phyloP scores from a whole-genome alignment of 2,329 filamentous ascomycete species.

The Colletotrichum australisinense region DNA sequence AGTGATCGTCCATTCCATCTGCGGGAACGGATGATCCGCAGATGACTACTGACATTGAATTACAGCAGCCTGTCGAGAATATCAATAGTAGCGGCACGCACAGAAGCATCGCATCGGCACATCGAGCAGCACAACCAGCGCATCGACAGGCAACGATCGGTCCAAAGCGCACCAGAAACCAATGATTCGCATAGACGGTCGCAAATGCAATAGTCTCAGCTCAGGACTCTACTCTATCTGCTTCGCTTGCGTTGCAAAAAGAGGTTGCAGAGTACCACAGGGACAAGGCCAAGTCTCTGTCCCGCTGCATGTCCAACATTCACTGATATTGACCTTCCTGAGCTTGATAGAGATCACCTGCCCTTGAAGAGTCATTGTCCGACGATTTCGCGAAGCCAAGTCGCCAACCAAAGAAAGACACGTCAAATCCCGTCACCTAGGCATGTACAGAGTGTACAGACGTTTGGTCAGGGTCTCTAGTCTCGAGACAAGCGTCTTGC shows the following conservation, averaged over 20 bases:
- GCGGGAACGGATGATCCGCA: constrained; percentile 2
- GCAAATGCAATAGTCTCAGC: background rate
- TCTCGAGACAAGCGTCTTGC: constrained; percentile 1
- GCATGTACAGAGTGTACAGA: background rate
- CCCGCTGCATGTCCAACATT: background rate
- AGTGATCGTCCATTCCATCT: background rate
- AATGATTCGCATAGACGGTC: background rate
- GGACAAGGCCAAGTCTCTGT: background rate
- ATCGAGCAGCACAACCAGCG: background rate
- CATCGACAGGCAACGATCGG: background rate
- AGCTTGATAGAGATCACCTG: background rate
- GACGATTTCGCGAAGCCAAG: background rate
- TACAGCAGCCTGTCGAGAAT: background rate
- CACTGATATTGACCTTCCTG: background rate
- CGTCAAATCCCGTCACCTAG: background rate
- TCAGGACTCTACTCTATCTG: background rate
- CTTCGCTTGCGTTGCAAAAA: background rate
- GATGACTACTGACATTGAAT: background rate
- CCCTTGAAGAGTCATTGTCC: background rate
- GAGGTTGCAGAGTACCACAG: background rate
- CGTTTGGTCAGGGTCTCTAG: background rate
- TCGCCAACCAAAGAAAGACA: background rate
- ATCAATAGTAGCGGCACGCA: background rate
- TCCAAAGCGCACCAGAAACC: background rate
- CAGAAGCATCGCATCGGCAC: background rate